A percentile compares a stretch with the other conserved stretches of the same genome.
Evolutionary conservation across 2,329 filamentous ascomycete species (phyloP).

Genomic region (Sclerotiophoma versabilis): DNA sequence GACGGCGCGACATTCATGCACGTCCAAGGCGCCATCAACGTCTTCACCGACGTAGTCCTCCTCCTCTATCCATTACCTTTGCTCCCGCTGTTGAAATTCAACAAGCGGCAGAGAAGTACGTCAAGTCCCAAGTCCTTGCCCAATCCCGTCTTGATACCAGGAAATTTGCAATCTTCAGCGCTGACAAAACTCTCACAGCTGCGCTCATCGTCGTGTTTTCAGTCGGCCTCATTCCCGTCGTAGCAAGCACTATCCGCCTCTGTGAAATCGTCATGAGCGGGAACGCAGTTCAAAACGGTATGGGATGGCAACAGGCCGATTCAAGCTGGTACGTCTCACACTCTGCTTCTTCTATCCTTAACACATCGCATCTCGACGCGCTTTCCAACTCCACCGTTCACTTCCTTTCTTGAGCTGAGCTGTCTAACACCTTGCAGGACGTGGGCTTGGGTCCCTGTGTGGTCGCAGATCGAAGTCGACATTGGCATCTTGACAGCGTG

Average conservation of each 20-base stretch:
- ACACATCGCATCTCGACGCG: no score
- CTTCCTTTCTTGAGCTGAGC: no score
- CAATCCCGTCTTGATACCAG: no score
- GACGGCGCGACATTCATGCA: constrained; percentile 29
- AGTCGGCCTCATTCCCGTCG: constrained; percentile 35
- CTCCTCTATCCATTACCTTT: constrained; percentile 36
- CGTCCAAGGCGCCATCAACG: constrained; percentile 33
- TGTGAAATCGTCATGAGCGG: constrained; percentile 34
- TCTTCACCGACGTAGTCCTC: constrained; percentile 32
- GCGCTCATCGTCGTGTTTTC: constrained; percentile 37
- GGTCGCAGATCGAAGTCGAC: constrained; percentile 44
- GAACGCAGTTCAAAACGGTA: constrained; percentile 13
- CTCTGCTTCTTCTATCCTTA: background rate
- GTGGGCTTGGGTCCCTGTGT: constrained; percentile 39
- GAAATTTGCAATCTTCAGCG: background rate
- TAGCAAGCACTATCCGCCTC: constrained; percentile 38
- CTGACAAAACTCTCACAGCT: constrained; percentile 17
- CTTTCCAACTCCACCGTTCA: no score
- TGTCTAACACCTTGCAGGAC: constrained; percentile 17
- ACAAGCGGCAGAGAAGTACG: constrained; percentile 36
- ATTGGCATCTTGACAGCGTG: constrained; percentile 38
- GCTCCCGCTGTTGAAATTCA: constrained; percentile 32
- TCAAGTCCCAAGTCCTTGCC: no score
- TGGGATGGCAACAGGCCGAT: constrained; percentile 28
- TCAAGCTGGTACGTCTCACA: constrained; percentile 26